A percentile compares a stretch with the other conserved stretches of the same genome.
phyloP scores from a whole-genome alignment of 2,329 filamentous ascomycete species.

The Cladosporium sp. region DNA sequence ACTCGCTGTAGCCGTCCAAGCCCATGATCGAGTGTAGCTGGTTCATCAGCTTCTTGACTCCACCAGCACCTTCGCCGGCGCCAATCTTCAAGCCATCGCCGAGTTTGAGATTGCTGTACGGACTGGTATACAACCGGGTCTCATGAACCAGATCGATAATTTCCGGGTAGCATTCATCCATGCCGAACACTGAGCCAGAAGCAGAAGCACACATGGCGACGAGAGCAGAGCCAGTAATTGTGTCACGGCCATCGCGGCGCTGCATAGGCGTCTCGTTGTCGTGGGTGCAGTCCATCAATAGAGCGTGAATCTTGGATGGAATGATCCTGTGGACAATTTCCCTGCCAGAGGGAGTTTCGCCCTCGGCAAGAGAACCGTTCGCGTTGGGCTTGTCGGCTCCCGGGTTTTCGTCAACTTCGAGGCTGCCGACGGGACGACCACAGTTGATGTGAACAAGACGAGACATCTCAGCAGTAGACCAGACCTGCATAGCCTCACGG shows the following conservation, averaged over 20 bases:
- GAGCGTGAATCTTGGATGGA: slow-evolving; percentile 82
- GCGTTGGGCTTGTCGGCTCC: slow-evolving; percentile 54
- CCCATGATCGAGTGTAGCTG: slow-evolving; percentile 96
- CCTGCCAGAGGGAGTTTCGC: slow-evolving; percentile 42
- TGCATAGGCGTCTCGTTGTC: slow-evolving; percentile 97
- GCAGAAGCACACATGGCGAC: slow-evolving; percentile 96
- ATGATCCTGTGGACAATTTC: slow-evolving; percentile 80
- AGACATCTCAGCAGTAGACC: slow-evolving; percentile 91
- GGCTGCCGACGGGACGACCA: slow-evolving; percentile 92
- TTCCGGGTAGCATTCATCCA: slow-evolving; percentile 93
- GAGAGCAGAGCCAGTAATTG: slow-evolving; percentile 87
- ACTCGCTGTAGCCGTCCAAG: slow-evolving; percentile 90
- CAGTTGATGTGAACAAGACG: slow-evolving; percentile 90
- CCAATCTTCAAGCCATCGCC: slow-evolving; percentile 61
- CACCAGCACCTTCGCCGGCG: slow-evolving; percentile 80
- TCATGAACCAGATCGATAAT: slow-evolving; percentile 93
- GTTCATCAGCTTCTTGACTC: slow-evolving; percentile 89
- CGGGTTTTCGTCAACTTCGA: slow-evolving; percentile 86
- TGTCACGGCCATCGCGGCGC: slow-evolving; percentile 91
- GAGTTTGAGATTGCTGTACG: slow-evolving; percentile 60
- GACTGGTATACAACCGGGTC: slow-evolving; percentile 77
- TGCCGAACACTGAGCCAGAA: slow-evolving; percentile 95
- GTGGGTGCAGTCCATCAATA: slow-evolving; percentile 99
- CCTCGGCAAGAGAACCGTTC: slow-evolving; percentile 36
- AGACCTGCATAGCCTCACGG: slow-evolving; percentile 96